Evolutionary conservation across 2,329 filamentous ascomycete species (phyloP).

Genomic region (Ophidiomyces ophidiicola): DNA sequence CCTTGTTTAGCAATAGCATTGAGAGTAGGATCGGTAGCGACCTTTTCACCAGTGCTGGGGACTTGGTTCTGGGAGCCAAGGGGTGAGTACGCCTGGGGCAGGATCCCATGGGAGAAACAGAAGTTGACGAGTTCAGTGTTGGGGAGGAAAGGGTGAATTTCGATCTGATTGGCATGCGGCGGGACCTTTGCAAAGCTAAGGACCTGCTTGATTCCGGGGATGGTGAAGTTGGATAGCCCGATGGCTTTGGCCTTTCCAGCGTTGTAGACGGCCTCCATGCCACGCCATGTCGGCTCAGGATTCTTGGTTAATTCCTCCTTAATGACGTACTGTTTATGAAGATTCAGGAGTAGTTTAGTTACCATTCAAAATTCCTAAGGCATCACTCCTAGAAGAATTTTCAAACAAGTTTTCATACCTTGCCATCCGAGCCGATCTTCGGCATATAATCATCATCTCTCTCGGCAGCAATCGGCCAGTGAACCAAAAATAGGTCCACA

Average conservation of each 20-base stretch:
- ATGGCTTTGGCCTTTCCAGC: conserved; percentile 56
- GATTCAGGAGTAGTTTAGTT: background rate
- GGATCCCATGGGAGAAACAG: conserved; percentile 31
- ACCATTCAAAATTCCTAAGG: background rate
- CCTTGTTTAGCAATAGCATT: conserved; percentile 47
- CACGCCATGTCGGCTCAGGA: conserved; percentile 52
- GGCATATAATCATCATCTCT: conserved; percentile 37
- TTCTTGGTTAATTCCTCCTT: conserved; percentile 55
- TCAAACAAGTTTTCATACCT: conserved; percentile 31
- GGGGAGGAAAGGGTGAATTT: conserved; percentile 39
- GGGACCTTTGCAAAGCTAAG: conserved; percentile 32
- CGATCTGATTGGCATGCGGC: conserved; percentile 36
- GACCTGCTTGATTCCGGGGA: conserved; percentile 38
- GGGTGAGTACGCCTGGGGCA: conserved; percentile 35
- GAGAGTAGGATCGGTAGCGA: conserved; percentile 47
- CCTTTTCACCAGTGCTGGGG: conserved; percentile 54
- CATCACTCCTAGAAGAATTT: background rate
- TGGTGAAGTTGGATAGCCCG: conserved; percentile 64
- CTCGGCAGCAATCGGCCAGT: conserved; percentile 42
- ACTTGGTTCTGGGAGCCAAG: conserved; percentile 57
- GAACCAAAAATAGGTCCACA: conserved; percentile 55
- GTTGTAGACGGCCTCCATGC: conserved; percentile 48
- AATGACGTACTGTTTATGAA: conserved; percentile 40
- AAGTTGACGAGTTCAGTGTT: conserved; percentile 34
- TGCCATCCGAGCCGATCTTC: conserved; percentile 41